These are phyloP conservation scores for Tricholomella constricta DNA, from an alignment of 768 basidiomycete species.

Conservation along the genomic window DNA sequence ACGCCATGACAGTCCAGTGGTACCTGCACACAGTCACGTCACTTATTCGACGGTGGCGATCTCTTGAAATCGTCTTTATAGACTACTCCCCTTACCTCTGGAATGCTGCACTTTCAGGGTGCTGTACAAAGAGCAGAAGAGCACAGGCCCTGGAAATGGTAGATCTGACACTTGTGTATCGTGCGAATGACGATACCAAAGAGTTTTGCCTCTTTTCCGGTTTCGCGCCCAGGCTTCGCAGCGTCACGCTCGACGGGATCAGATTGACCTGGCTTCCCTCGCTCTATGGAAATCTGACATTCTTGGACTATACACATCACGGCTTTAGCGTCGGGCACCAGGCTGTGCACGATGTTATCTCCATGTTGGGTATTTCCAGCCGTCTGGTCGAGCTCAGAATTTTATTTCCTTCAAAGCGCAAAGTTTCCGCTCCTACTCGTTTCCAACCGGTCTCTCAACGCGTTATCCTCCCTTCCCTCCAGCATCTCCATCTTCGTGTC, in stretches of 20 bases:
- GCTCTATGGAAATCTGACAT: slow-evolving; percentile 61
- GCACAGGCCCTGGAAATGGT: slow-evolving; percentile 47
- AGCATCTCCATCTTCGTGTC: slow-evolving; percentile 49
- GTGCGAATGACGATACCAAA: slow-evolving; percentile 68
- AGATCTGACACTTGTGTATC: slow-evolving; percentile 58
- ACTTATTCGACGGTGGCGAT: slow-evolving; percentile 59
- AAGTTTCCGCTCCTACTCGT: slow-evolving; percentile 22
- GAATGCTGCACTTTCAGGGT: slow-evolving; percentile 62
- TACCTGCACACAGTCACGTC: slow-evolving; percentile 61
- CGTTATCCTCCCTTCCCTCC: slow-evolving; percentile 48
- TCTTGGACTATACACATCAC: slow-evolving; percentile 73
- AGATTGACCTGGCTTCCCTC: slow-evolving; percentile 63
- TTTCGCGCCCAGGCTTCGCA: slow-evolving; percentile 55
- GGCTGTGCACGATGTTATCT: slow-evolving; percentile 58
- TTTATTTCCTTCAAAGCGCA: slow-evolving; percentile 47
- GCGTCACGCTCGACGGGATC: slow-evolving; percentile 63
- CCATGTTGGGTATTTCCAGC: slow-evolving; percentile 56
- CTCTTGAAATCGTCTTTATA: slow-evolving; percentile 57
- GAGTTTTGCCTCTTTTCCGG: slow-evolving; percentile 67
- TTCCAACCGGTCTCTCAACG: slow-evolving; percentile 29
- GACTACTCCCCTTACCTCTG: slow-evolving; percentile 65
- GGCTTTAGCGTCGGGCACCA: slow-evolving; percentile 61
- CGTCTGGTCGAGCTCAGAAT: slow-evolving; percentile 56
- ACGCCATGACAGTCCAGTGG: slow-evolving; percentile 53
- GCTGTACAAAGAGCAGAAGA: slow-evolving; percentile 39